Evolutionary conservation across 441 rosid genomes (phyloP).

Genomic region (Erysimum pusillum): DNA sequence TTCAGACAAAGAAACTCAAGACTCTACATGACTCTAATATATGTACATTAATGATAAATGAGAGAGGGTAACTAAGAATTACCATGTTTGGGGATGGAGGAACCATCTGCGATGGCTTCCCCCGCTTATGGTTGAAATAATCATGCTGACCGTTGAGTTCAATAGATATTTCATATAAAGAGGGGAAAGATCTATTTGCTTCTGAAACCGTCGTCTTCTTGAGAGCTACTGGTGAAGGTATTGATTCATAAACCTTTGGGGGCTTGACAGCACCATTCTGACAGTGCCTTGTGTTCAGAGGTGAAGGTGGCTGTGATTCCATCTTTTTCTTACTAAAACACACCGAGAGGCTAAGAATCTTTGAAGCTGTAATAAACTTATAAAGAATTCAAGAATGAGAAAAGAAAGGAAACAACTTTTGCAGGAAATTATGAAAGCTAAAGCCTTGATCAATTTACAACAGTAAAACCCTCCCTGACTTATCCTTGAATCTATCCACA

Average conservation of each 20-base stretch:
- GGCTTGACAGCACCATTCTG: constrained; percentile 42
- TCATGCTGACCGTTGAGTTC: constrained; percentile 47
- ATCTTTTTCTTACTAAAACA: constrained; percentile 76
- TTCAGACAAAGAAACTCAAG: background rate
- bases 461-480: constrained; percentile 6
- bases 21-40: background rate
- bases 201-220: constrained; percentile 52
- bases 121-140: constrained; percentile 46
- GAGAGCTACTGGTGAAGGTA: constrained; percentile 50
- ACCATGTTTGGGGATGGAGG: constrained; percentile 51
- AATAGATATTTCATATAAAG: constrained; percentile 38
- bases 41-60: constrained; percentile 10
- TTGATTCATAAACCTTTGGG: constrained; percentile 43
- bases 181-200: constrained; percentile 46
- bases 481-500: constrained; percentile 38
- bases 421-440: constrained; percentile 5
- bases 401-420: background rate
- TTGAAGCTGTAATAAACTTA: constrained; percentile 59
- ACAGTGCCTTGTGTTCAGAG: constrained; percentile 29
- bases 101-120: constrained; percentile 42
- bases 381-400: constrained; percentile 35
- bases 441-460: too few species aligned
- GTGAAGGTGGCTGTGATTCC: constrained; percentile 54
- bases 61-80: constrained; percentile 20
- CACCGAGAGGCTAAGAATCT: constrained; percentile 51